Evolutionary conservation across 2,329 filamentous ascomycete species (phyloP).

Genomic region (Seiridium cupressi): DNA sequence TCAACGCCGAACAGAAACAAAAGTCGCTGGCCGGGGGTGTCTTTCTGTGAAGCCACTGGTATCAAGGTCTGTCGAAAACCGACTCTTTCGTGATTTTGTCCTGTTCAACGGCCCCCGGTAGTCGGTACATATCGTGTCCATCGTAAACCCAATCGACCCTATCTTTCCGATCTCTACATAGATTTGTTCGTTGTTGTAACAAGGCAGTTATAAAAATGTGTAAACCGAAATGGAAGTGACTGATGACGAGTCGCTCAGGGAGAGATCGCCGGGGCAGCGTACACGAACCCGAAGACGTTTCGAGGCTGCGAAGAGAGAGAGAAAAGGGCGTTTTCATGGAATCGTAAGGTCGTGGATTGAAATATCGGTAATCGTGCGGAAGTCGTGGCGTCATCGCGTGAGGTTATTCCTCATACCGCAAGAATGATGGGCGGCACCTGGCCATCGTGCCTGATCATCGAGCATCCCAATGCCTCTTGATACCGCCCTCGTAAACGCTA

Average conservation of each 20-base stretch:
- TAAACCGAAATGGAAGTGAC: neutral
- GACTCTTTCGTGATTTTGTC: neutral
- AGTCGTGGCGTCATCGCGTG: neutral
- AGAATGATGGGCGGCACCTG: neutral
- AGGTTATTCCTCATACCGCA: neutral
- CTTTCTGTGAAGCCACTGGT: too few relatives aligned
- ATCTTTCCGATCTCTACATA: neutral
- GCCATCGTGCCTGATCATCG: neutral
- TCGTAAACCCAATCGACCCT: neutral
- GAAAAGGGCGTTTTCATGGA: neutral
- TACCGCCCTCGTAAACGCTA: conserved; percentile 64
- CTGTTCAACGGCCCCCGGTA: neutral
- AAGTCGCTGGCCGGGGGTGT: neutral
- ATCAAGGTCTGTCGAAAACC: too few relatives aligned
- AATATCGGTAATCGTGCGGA: neutral
- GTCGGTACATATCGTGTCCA: conserved; percentile 2
- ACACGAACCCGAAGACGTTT: neutral
- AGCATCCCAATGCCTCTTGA: conserved; percentile 61
- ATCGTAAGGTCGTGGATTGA: conserved; percentile 1
- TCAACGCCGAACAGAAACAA: neutral
- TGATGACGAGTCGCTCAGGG: neutral
- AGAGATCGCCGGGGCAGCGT: neutral
- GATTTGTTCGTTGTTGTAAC: neutral
- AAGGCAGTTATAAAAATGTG: neutral
- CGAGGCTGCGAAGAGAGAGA: neutral